Percentiles rank a stretch among this genome's conserved stretches.
Conservation (phyloP, 2,329 filamentous ascomycete genomes). For the Ophiostoma angusticollis region DNA sequence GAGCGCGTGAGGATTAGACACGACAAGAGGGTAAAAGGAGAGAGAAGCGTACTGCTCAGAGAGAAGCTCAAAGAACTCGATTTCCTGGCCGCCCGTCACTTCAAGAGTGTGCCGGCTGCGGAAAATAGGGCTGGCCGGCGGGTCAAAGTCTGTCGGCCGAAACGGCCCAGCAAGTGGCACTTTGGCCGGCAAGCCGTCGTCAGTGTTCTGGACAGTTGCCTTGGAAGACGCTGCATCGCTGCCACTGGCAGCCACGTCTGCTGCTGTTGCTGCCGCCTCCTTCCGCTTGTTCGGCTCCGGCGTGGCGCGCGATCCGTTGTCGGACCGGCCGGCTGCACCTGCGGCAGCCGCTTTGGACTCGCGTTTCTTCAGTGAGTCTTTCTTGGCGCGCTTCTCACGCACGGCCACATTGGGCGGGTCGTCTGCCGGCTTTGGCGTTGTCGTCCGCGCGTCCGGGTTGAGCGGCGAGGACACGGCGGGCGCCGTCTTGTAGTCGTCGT, state of each 20-base stretch:
- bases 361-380: constrained; percentile 55
- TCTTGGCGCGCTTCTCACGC: constrained; percentile 46
- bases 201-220: constrained; percentile 14
- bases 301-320: constrained; percentile 39
- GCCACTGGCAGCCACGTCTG: not conserved
- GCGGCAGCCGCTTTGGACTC: constrained; percentile 41
- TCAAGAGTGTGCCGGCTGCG: constrained; percentile 41
- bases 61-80: constrained; percentile 49
- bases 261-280: constrained; percentile 19
- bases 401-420: constrained; percentile 18
- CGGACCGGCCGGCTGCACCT: constrained; percentile 30
- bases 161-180: constrained; percentile 50
- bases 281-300: constrained; percentile 42
- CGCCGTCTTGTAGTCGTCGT: constrained; percentile 55
- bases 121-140: constrained; percentile 43
- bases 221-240: not conserved
- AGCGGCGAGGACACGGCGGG: constrained; percentile 62
- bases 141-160: constrained; percentile 48
- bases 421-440: constrained; percentile 25
- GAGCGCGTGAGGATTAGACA: not conserved
- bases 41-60: constrained; percentile 42
- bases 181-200: constrained; percentile 39
- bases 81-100: constrained; percentile 33
- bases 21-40: not conserved
- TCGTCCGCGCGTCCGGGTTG: constrained; percentile 43